Evolutionary conservation across 768 basidiomycete genomes (phyloP), one percentile per base, ranked within the genome.

Genomic region (Cantharellus cinnabarinus): DNA sequence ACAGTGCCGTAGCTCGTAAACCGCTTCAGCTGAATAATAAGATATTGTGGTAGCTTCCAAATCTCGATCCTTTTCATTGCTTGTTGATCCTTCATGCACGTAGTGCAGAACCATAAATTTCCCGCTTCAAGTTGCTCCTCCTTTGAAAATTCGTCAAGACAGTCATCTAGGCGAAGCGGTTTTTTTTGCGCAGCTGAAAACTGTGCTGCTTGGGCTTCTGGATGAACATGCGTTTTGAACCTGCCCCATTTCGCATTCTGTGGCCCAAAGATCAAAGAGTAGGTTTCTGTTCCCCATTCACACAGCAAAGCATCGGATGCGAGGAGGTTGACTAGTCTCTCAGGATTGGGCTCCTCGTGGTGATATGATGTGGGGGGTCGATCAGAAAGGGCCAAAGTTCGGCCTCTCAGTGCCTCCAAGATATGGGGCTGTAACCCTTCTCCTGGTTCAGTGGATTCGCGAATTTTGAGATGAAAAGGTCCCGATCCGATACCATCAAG

Each of bases 51-150:
- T 2, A 81, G 83, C 70, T 89, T 97, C 89, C 95, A 99, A 20
- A 99, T 75, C 69, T 97, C 91, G 65, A 99, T 89, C 65, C 88
- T 88, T 76, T 98, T 98, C 42, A 89, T 94, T 38, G 95, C 95
- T 66, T 97, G 90, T 67, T 95, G 93, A 69, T 95, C 90, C 68
- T 95, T 91, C 77, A 97, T 98, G 78, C 95, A 99, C 63, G 75
- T 76, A 7, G 91, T 89, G 68, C 95, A 98, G 68, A 97, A 99
- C 95, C 95, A 99, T 58, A 88, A 71, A 69, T 99, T 94, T 63
- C 97, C 91, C 68, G 94, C 89, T 52, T 93, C 90, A 38, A 99
- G 75, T 63, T 85, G 79, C 71, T 99, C 95, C 71, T 94, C 84
- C 69, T 83, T 88, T 41, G 87, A 91, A 67, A 98, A 99, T 70